phyloP scores from a whole-genome alignment of 371 early-diverging fungal genomes.

The Mucor saturninus region DNA sequence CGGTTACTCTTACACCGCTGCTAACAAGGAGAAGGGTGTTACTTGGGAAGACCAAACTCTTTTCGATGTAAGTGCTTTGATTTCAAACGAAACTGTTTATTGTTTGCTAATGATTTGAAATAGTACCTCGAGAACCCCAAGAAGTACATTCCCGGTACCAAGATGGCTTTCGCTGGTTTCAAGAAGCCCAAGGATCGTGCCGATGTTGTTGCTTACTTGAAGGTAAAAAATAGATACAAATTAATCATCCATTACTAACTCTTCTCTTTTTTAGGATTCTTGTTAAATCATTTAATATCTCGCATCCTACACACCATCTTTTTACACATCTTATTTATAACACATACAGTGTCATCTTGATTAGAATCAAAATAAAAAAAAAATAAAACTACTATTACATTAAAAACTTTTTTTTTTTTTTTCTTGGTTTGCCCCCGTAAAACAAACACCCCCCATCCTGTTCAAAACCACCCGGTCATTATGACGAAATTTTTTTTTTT shows the following conservation, averaged over 20 bases:
- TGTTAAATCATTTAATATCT: slow-evolving; percentile 20
- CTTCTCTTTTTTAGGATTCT: slow-evolving; percentile 5
- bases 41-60: slow-evolving; percentile 87
- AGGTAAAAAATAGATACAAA: slow-evolving; percentile 50
- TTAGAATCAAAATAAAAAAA: not conserved
- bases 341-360: not conserved
- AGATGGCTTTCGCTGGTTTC: slow-evolving; percentile 99
- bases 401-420: slow-evolving; percentile 1
- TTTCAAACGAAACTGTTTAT: too few species aligned
- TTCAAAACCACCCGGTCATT: not conserved
- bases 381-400: not conserved
- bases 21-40: slow-evolving; percentile 90
- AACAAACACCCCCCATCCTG: too few species aligned
- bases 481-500: slow-evolving; percentile 1
- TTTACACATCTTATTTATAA: too few species aligned
- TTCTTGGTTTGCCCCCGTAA: not conserved
- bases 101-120: too few species aligned
- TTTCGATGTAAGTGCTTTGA: slow-evolving; percentile 66
- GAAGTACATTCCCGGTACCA: slow-evolving; percentile 96
- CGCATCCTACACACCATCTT: not conserved
- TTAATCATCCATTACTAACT: not conserved
- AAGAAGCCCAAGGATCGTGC: slow-evolving; percentile 94
- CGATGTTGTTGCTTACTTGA: slow-evolving; percentile 93
- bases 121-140: slow-evolving; percentile 95
- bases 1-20: slow-evolving; percentile 93